A percentile compares a stretch with the other conserved stretches of the same genome.
phyloP scores from a whole-genome alignment of 441 rosid species.

The Erysimum cheiri region DNA sequence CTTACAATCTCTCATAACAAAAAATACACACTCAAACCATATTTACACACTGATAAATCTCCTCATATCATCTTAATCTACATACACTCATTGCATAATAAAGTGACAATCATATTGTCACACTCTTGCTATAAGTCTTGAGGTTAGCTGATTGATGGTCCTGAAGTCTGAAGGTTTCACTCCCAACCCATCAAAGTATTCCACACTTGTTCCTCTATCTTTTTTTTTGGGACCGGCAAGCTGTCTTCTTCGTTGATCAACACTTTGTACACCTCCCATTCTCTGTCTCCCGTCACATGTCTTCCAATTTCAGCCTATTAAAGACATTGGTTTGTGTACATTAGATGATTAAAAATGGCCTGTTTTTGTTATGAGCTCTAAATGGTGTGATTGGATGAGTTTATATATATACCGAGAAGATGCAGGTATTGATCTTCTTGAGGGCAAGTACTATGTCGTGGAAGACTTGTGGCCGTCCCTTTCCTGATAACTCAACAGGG shows the following conservation, averaged over 20 bases:
- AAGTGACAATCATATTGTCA: conserved; percentile 18
- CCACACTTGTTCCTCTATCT: conserved; percentile 81
- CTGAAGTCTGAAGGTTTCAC: conserved; percentile 32
- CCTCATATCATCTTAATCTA: conserved; percentile 1
- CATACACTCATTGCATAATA: conserved; percentile 33
- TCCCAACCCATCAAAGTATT: conserved; percentile 91
- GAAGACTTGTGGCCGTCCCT: conserved; percentile 93
- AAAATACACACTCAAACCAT: neutral
- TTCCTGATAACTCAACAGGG: conserved; percentile 92
- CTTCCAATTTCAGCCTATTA: conserved; percentile 84
- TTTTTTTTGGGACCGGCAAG: conserved; percentile 49
- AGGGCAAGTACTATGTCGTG: conserved; percentile 83
- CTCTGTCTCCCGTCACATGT: conserved; percentile 72
- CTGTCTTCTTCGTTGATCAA: conserved; percentile 81
- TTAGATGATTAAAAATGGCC: neutral
- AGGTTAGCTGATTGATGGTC: conserved; percentile 33
- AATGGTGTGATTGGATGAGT: conserved; percentile 26
- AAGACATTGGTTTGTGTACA: conserved; percentile 6
- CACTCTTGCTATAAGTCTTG: conserved; percentile 20
- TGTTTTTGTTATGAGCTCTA: conserved; percentile 6
- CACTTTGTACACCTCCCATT: conserved; percentile 91
- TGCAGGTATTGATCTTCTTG: conserved; percentile 70
- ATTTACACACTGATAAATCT: neutral
- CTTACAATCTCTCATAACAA: conserved; percentile 8
- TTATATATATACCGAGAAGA: conserved; percentile 65